Evolutionary conservation across 768 basidiomycete genomes (phyloP).

Genomic region (Tulasnella sp.): DNA sequence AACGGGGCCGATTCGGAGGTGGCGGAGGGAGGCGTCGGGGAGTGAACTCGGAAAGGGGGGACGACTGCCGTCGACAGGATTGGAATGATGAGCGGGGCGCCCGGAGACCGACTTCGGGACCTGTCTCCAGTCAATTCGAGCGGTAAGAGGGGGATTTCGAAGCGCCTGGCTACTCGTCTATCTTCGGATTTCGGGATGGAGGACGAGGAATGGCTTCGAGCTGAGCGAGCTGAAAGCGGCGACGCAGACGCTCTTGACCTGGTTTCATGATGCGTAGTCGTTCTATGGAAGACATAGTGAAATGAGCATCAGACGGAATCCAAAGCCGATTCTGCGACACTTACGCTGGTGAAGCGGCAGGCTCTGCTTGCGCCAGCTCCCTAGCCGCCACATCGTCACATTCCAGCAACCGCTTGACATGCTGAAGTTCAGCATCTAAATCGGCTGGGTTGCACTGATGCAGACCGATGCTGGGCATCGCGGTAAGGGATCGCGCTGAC

Average conservation of each 20-base stretch:
- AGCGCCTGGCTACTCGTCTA: not conserved
- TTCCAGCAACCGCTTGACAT: slow-evolving; percentile 5
- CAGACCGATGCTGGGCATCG: not conserved
- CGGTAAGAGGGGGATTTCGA: not conserved
- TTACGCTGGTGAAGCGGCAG: not conserved
- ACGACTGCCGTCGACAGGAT: not conserved
- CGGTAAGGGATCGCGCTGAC: not conserved
- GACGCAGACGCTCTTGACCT: not conserved
- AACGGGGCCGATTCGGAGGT: slow-evolving; percentile 5
- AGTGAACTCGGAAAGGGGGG: not conserved
- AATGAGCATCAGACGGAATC: not conserved
- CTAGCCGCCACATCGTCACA: not conserved
- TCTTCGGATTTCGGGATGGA: not conserved
- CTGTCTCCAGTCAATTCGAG: not conserved
- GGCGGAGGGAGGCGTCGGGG: not conserved
- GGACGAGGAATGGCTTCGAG: not conserved
- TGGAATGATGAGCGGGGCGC: slow-evolving; percentile 9
- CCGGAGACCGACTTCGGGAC: not conserved
- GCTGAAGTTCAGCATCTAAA: slow-evolving; percentile 1
- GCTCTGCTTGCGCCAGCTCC: not conserved
- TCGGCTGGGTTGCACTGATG: slow-evolving; percentile 14
- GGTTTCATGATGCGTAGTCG: not conserved
- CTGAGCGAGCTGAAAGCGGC: not conserved
- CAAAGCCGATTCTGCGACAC: not conserved
- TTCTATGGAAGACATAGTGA: not conserved